Percentiles rank a stretch among this genome's conserved stretches.
phyloP scores from a whole-genome alignment of 2,329 filamentous ascomycete genomes.

The Claviceps sp. region DNA sequence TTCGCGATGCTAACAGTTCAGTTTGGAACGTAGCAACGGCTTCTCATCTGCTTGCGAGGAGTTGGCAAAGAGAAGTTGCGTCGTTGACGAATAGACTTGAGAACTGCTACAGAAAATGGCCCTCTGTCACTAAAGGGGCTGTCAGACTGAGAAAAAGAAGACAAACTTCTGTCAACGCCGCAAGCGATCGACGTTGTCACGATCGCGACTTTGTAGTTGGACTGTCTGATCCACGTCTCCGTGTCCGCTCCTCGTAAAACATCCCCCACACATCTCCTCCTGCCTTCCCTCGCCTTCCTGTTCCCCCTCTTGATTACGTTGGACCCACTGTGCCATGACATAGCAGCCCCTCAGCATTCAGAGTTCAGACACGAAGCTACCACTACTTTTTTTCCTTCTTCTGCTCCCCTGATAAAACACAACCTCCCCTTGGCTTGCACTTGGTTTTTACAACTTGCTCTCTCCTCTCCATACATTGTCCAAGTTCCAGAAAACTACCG shows the following conservation, averaged over 20 bases:
- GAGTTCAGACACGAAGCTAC: slow-evolving; percentile 1
- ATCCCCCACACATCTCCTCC: neutral
- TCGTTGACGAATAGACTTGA: no score
- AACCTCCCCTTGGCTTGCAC: slow-evolving; percentile 14
- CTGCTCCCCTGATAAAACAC: slow-evolving; percentile 14
- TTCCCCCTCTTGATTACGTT: slow-evolving; percentile 1
- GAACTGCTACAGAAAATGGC: no score
- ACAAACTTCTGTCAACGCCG: no score
- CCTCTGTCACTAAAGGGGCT: no score
- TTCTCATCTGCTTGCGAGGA: no score
- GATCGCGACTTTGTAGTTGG: neutral
- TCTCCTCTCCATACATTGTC: slow-evolving; percentile 8
- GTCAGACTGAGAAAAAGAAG: no score
- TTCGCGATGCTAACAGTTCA: no score
- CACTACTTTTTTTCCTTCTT: slow-evolving; percentile 8
- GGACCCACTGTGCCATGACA: slow-evolving; percentile 14
- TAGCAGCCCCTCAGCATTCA: slow-evolving; percentile 17
- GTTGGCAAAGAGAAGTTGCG: no score
- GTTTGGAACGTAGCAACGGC: no score
- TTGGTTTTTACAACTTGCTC: slow-evolving; percentile 7
- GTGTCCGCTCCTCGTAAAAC: neutral
- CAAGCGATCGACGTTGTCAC: no score
- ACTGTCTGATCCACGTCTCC: neutral
- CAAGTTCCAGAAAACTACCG: slow-evolving; percentile 17
- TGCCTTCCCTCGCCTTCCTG: neutral